Evolutionary conservation across 805 yeast species (phyloP).

Genomic region (Dipodascus geniculatus): DNA sequence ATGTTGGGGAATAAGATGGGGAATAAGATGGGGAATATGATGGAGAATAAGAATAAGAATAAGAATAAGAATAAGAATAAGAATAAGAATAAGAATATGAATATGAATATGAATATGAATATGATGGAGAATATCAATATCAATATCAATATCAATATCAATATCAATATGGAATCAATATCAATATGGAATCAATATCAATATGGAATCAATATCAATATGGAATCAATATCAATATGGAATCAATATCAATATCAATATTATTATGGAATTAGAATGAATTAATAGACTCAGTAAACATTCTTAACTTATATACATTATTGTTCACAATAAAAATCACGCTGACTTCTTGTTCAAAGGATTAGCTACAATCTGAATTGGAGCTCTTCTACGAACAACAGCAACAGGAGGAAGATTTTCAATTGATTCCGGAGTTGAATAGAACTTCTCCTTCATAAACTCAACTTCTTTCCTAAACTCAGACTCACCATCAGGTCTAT

Average conservation of each 20-base stretch:
- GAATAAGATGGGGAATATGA: no score
- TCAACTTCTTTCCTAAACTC: constrained; percentile 55
- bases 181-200: no score
- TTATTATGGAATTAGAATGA: no score
- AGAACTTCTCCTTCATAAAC: constrained; percentile 36
- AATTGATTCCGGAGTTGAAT: constrained; percentile 13
- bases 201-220: neutral
- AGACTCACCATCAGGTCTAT: constrained; percentile 38
- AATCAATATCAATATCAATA: neutral
- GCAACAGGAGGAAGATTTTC: neutral
- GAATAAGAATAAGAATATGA: no score
- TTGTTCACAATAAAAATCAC: no score
- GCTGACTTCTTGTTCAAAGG: neutral
- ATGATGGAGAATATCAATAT: no score
- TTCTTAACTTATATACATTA: neutral
- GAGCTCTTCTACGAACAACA: neutral
- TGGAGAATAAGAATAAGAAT: no score
- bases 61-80: no score
- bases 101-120: no score
- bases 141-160: no score
- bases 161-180: neutral
- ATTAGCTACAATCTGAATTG: neutral
- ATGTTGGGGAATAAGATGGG: no score
- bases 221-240: neutral
- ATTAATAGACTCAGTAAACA: no score